Evolutionary conservation across 1,284 basidiomycete species (phyloP), one percentile per base, ranked within the genome.

Genomic region (Cystobasidium slooffiae): DNA sequence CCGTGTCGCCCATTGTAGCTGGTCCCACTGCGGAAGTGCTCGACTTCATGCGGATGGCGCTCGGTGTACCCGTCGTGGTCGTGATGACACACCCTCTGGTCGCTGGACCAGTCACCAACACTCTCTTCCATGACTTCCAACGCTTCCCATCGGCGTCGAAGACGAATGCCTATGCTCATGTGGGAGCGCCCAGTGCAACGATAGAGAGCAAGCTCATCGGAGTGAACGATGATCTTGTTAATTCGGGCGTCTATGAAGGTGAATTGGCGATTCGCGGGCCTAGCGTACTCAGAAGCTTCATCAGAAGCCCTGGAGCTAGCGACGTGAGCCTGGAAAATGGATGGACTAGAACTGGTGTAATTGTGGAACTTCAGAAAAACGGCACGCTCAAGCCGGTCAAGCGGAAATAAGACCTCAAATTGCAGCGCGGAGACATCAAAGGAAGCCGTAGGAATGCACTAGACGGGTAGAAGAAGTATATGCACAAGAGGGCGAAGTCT

Each of bases 191-290:
- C 9, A 49, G 72, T 7, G 53, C 64, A 1, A 78, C 78, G 0
- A 20, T 78, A 44, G 78, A 79, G 68, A 18, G 78, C 74, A 79
- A 79, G 67, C 52, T 79, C 7, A 49, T 72, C 4, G 78, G 77
- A 14, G 39, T 67, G 0, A 39, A 68, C 3, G 78, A 79, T 59
- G 70, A 65, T n/a, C 75, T 78, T 8, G 74, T 79, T 2, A 37
- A 49, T n/a, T 20, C 24, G 0, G 75, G 76, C 1, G 72, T 75
- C 0, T 47, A 78, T 1, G 20, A 58, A 7, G 79, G 78, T 3
- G 77, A 78, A 31, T 31, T 73, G 16, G 53, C 53, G 18, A 37
- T 73, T 20, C 56, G 63, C 24, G 70, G 70, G 4, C 70, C 70
- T 4, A 62, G 56, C n/a, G 70, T 73, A 12, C 39, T 73, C 22